Evolutionary conservation across 148 eudicot genomes (phyloP).

Genomic region (Silene conica): DNA sequence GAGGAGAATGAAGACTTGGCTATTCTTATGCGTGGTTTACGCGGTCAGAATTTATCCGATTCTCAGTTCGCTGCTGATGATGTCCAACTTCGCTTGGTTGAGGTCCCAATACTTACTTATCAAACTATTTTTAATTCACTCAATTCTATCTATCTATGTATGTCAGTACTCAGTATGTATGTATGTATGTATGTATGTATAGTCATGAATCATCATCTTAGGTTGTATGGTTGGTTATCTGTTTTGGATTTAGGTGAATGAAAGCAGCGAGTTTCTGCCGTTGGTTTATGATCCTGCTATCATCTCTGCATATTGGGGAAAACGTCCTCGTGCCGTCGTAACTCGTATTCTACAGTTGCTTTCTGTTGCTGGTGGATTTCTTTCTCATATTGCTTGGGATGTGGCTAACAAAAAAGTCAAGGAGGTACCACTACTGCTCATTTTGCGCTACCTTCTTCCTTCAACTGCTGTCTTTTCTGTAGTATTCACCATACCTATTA

Average conservation of each 20-base stretch:
- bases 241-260: conserved; percentile 60
- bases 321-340: conserved; percentile 89
- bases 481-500: too few relatives aligned
- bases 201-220: too few relatives aligned
- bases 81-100: conserved; percentile 82
- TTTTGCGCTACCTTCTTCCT: too few relatives aligned
- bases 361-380: conserved; percentile 99
- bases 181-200: too few relatives aligned
- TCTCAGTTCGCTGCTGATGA: conserved; percentile 77
- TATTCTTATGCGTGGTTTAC: conserved; percentile 81
- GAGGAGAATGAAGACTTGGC: conserved; percentile 93
- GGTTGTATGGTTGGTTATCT: not conserved
- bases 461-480: too few relatives aligned
- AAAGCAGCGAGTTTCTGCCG: conserved; percentile 90
- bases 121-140: too few relatives aligned
- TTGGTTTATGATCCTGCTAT: conserved; percentile 81
- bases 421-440: conserved; percentile 73
- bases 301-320: conserved; percentile 94
- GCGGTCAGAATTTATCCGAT: conserved; percentile 94
- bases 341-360: conserved; percentile 77
- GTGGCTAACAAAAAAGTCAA: conserved; percentile 84
- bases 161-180: not conserved
- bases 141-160: too few relatives aligned
- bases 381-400: conserved; percentile 76
- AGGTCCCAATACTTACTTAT: too few relatives aligned